Base-by-base conservation (phyloP, 1,139 yeast species). In the Candida freyschussii region DNA sequence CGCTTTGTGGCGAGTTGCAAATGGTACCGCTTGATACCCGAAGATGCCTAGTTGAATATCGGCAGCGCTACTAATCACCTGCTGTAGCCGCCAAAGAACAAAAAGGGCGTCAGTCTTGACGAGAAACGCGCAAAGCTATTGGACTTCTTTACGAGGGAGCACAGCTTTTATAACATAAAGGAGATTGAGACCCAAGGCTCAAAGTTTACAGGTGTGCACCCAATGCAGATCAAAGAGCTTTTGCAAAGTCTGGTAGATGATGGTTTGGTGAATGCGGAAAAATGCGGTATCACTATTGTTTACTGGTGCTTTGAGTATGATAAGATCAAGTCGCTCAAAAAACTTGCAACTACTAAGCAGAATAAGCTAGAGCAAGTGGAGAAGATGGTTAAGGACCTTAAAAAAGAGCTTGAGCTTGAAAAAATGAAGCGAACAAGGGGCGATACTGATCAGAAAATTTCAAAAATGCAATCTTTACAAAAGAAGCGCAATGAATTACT, bases 231-330 rank as follows among this genome's bases (percentile, higher is more conserved):
- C 30, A 73, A 73, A 42, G 75, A 67, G 10, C 43, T 72, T 6
- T 50, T 73, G 9, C 67, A 65, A 31, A 48, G 52, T 11, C 57
- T 73, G 38, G 53, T 71, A 6, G 76, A 72, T 41, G 73, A 68
- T 25, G 62, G 61, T 1, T 47, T 71, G 23, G 60, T 75, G 7
- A 64, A 63, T 27, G 62, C 63, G 26, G 76, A 71, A 40, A 74
- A 72, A 52, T 70, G 78, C 47, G 80, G 80, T 1, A 58, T 61
- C 10, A 63, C 72, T 4, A 72, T 71, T 38, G 58, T 72, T 13
- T 74, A 72, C 47, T 73, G 79, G 77, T 60, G 72, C 29, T 73
- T 72, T 46, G 61, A 62, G 31, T 63, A 65, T 34, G 67, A 67
- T 27, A 54, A 54, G 18, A 48, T 50, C 13, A 50, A 50, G 30